Evolutionary conservation across 352 stramenopile species (phyloP).

Genomic region (Aphanomyces astaci): DNA sequence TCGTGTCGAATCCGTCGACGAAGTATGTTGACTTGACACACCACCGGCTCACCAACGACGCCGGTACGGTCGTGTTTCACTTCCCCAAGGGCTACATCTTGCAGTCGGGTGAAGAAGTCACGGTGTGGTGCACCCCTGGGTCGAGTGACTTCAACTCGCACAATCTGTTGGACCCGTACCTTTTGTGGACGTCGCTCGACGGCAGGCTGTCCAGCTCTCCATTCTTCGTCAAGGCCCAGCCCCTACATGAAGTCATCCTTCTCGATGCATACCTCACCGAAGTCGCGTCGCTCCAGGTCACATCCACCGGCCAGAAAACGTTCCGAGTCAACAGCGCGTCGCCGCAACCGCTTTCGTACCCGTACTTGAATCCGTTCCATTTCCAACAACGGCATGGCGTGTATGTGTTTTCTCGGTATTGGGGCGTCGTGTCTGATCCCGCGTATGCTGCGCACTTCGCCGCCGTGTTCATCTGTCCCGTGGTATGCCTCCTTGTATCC

Average conservation of each 20-base stretch:
- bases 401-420: constrained; percentile 80
- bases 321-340: constrained; percentile 45
- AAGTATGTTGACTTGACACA: constrained; percentile 58
- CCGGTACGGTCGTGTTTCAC: constrained; percentile 41
- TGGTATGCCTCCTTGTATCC: constrained; percentile 25
- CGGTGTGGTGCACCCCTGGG: constrained; percentile 66
- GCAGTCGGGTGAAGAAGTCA: constrained; percentile 67
- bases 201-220: constrained; percentile 47
- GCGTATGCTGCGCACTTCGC: constrained; percentile 60
- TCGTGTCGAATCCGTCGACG: constrained; percentile 75
- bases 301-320: constrained; percentile 52
- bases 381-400: constrained; percentile 34
- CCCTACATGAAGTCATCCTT: constrained; percentile 59
- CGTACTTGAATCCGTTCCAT: constrained; percentile 32
- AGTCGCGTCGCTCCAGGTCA: constrained; percentile 64
- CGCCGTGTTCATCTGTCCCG: constrained; percentile 45
- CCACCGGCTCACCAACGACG: constrained; percentile 44
- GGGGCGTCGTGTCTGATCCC: constrained; percentile 71
- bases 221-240: constrained; percentile 41
- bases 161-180: constrained; percentile 67
- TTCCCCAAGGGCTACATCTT: constrained; percentile 67
- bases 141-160: constrained; percentile 58
- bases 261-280: constrained; percentile 69
- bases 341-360: constrained; percentile 52
- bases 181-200: constrained; percentile 64